These are phyloP conservation scores for Cryptosporidium sp. DNA, from an alignment of 169 alveolate species.

Conservation along the genomic window DNA sequence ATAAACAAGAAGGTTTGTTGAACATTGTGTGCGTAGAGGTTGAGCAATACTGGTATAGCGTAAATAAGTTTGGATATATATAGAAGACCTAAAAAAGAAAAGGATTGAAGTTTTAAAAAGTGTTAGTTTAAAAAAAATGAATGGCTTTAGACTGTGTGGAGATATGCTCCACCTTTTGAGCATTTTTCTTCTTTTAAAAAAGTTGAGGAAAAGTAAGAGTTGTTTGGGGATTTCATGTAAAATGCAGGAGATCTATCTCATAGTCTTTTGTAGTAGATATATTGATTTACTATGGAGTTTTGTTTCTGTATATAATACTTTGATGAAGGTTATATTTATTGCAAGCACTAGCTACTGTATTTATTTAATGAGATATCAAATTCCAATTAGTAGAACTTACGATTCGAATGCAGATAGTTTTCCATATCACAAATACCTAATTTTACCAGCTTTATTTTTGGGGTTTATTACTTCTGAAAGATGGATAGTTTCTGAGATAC, in stretches of 20 bases:
- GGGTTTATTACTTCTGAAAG: constrained; percentile 82
- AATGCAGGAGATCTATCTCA: constrained; percentile 95
- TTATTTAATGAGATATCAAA: constrained; percentile 86
- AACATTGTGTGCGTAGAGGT: not conserved
- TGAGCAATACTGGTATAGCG: not conserved
- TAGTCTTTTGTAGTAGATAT: constrained; percentile 92
- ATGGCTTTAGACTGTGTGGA: constrained; percentile 92
- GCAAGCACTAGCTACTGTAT: constrained; percentile 88
- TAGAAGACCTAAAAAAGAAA: not conserved
- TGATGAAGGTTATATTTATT: constrained; percentile 92
- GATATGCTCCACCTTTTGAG: constrained; percentile 94
- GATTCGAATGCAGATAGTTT: constrained; percentile 91
- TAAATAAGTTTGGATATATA: not conserved
- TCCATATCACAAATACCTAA: constrained; percentile 91
- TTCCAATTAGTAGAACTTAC: constrained; percentile 92
- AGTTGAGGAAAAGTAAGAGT: constrained; percentile 90
- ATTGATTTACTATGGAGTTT: constrained; percentile 85
- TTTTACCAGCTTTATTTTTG: constrained; percentile 86
- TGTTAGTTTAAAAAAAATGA: constrained; percentile 87
- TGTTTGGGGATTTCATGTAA: constrained; percentile 95
- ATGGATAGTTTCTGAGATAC: constrained; percentile 84
- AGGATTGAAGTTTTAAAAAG: not conserved
- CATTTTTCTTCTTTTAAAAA: constrained; percentile 90
- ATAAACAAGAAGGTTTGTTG: not conserved
- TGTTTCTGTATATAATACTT: constrained; percentile 92